A percentile compares a stretch with the other conserved stretches of the same genome.
phyloP scores from a whole-genome alignment of 306 rosid species.

The Castanea sativa region DNA sequence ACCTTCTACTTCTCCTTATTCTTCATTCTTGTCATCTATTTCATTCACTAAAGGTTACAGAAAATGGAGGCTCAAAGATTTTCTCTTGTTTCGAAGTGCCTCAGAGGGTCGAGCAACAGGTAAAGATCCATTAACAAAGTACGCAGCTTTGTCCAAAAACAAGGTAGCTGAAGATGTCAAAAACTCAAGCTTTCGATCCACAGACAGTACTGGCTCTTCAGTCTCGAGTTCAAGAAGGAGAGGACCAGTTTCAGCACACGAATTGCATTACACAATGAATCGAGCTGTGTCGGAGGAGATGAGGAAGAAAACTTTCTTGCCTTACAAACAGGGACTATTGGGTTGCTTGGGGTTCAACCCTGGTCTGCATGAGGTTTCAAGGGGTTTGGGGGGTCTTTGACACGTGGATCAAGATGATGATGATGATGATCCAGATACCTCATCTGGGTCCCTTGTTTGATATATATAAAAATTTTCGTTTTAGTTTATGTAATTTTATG shows the following conservation, averaged over 20 bases:
- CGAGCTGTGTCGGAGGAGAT: slow-evolving; percentile 87
- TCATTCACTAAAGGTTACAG: slow-evolving; percentile 58
- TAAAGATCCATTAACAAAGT: slow-evolving; percentile 54
- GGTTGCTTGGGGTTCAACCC: slow-evolving; percentile 83
- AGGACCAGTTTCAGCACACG: slow-evolving; percentile 79
- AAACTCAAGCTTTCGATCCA: slow-evolving; percentile 73
- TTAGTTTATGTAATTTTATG: background rate
- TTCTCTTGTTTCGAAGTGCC: slow-evolving; percentile 75
- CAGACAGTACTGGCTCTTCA: slow-evolving; percentile 54
- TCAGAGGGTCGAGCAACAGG: slow-evolving; percentile 79
- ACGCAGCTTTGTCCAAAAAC: slow-evolving; percentile 44
- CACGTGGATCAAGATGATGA: slow-evolving; percentile 31
- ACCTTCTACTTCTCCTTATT: slow-evolving; percentile 20
- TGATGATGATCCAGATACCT: slow-evolving; percentile 19
- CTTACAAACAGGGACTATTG: slow-evolving; percentile 78
- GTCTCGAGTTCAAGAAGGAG: slow-evolving; percentile 58
- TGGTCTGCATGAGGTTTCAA: slow-evolving; percentile 44
- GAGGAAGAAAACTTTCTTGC: slow-evolving; percentile 85
- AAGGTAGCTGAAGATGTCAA: slow-evolving; percentile 47
- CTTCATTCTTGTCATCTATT: slow-evolving; percentile 58
- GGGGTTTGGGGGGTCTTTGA: slow-evolving; percentile 57
- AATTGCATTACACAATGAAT: slow-evolving; percentile 75
- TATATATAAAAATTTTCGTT: background rate
- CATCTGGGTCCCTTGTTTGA: background rate
- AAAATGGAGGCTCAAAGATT: slow-evolving; percentile 74